phyloP scores from a whole-genome alignment of 139 green algal species.

The Chlorokybus atmophyticus region DNA sequence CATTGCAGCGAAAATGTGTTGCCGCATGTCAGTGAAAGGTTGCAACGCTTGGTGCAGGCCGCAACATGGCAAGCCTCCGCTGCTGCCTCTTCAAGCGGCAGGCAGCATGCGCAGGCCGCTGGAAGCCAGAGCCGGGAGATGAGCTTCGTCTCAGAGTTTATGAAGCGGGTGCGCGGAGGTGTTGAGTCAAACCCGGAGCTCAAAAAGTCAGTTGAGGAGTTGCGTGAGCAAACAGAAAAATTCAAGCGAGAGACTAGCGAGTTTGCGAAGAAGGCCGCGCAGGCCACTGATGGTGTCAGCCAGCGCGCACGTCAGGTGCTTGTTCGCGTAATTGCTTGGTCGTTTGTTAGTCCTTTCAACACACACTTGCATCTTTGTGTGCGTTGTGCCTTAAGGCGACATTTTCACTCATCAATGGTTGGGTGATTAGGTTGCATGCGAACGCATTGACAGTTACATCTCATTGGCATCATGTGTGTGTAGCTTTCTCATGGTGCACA shows the following conservation, averaged over 20 bases:
- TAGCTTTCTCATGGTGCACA: too few species aligned
- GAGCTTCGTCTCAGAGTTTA: background rate
- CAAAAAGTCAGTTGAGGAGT: background rate
- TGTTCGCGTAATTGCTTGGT: background rate
- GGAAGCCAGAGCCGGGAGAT: background rate
- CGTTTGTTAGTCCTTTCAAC: too few species aligned
- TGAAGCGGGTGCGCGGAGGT: background rate
- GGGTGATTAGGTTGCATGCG: background rate
- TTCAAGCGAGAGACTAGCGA: too few species aligned
- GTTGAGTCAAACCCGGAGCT: background rate
- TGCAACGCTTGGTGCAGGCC: too few species aligned
- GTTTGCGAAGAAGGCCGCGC: background rate
- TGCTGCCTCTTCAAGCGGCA: background rate
- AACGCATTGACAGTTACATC: background rate
- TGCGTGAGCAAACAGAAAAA: too few species aligned
- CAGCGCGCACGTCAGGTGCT: background rate
- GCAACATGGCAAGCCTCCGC: too few species aligned
- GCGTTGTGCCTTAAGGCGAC: too few species aligned
- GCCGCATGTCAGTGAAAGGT: too few species aligned
- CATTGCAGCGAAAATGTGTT: too few species aligned
- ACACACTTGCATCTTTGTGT: too few species aligned
- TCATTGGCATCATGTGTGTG: background rate
- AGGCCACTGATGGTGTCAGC: background rate
- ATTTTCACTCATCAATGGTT: background rate
- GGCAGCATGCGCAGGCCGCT: background rate